Percentiles rank a stretch among this genome's conserved stretches.
Evolutionary conservation across 176 grass and related monocot genomes (phyloP).

Genomic region (Panicum miliaceum): DNA sequence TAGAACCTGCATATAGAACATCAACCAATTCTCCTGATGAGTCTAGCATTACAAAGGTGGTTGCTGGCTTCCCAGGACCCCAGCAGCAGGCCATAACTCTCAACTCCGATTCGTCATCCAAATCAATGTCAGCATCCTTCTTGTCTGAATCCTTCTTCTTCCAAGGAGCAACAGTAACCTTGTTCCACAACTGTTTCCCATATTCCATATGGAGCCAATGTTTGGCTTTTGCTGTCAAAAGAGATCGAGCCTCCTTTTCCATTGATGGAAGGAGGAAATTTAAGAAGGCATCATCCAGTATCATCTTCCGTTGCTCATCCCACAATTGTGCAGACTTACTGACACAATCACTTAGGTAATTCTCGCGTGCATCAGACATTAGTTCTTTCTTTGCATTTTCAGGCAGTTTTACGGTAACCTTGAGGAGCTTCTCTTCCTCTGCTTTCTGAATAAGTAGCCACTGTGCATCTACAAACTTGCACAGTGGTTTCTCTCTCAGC

Average conservation of each 20-base stretch:
- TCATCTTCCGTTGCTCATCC: conserved; percentile 97
- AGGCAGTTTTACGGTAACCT: conserved; percentile 83
- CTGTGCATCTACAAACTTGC: conserved; percentile 78
- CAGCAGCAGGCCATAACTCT: conserved; percentile 97
- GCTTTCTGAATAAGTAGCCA: conserved; percentile 99
- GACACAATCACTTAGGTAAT: conserved; percentile 93
- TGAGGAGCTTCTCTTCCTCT: conserved; percentile 95
- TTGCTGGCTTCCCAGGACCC: conserved; percentile 96
- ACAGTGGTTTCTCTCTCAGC: conserved; percentile 81
- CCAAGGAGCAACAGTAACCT: conserved; percentile 87
- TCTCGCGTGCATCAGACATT: conserved; percentile 79
- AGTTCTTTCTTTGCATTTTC: conserved; percentile 79
- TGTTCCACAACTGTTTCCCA: conserved; percentile 76
- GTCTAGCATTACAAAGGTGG: conserved; percentile 92
- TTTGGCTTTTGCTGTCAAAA: conserved; percentile 77
- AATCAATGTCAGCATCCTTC: conserved; percentile 69
- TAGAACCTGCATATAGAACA: conserved; percentile 91
- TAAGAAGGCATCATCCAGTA: conserved; percentile 91
- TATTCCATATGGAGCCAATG: conserved; percentile 88
- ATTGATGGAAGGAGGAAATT: conserved; percentile 82
- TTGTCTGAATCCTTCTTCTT: conserved; percentile 66
- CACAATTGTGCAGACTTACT: conserved; percentile 94
- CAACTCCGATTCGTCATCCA: conserved; percentile 72
- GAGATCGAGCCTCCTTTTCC: conserved; percentile 83
- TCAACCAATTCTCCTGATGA: conserved; percentile 94